These are phyloP conservation scores for Solanum dulcamara DNA, from an alignment of 257 asterid genomes.

Conservation along the genomic window DNA sequence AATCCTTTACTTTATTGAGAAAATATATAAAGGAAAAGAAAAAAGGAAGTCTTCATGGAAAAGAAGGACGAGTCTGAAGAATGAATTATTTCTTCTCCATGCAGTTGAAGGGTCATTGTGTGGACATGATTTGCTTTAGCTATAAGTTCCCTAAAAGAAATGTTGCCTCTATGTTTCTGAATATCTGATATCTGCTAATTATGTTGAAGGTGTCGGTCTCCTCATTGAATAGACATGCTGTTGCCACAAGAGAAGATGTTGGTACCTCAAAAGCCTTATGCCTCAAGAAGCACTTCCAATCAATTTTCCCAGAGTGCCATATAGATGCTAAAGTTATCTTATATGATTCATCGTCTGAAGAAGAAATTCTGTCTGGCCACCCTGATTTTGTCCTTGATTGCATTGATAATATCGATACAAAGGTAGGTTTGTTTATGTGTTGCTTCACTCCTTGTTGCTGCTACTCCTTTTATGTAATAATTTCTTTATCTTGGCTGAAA, in stretches of 20 bases:
- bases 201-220: slow-evolving; percentile 79
- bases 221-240: slow-evolving; percentile 94
- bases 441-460: neutral
- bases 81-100: neutral
- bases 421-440: slow-evolving; percentile 31
- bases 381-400: slow-evolving; percentile 92
- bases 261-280: slow-evolving; percentile 85
- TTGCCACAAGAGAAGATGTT: slow-evolving; percentile 93
- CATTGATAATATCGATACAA: slow-evolving; percentile 93
- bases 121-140: neutral
- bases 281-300: slow-evolving; percentile 71
- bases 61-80: neutral
- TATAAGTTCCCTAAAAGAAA: neutral
- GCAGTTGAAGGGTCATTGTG: neutral
- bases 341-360: slow-evolving; percentile 84
- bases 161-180: neutral
- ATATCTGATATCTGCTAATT: neutral
- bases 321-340: slow-evolving; percentile 73
- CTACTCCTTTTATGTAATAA: neutral
- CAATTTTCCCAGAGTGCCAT: slow-evolving; percentile 83
- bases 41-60: neutral
- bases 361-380: slow-evolving; percentile 77
- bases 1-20: neutral
- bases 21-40: neutral
- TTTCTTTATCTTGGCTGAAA: neutral